phyloP scores from a whole-genome alignment of 495 filamentous ascomycete species.

The Penicillium goetzii region DNA sequence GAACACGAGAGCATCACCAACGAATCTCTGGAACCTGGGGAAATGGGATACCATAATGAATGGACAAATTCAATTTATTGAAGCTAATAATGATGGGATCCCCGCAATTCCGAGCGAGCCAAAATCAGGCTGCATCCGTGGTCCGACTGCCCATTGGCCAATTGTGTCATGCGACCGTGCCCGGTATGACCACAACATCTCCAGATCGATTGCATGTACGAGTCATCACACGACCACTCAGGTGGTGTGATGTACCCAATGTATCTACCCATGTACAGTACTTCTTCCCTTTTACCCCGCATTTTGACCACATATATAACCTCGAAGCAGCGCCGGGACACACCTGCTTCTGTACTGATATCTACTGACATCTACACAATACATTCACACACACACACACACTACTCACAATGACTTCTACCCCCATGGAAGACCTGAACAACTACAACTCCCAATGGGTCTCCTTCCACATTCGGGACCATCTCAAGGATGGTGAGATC shows the following conservation, averaged over 20 bases:
- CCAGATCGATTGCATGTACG: slow-evolving; percentile 14
- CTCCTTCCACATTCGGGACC: slow-evolving; percentile 45
- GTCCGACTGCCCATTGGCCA: not conserved
- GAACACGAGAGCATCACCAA: not conserved
- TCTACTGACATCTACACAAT: not conserved
- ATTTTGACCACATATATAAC: slow-evolving; percentile 9
- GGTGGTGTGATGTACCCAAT: not conserved
- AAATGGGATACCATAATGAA: not conserved
- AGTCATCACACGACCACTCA: slow-evolving; percentile 16
- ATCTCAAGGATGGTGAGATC: slow-evolving; percentile 37
- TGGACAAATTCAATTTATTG: not conserved
- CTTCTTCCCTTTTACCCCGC: slow-evolving; percentile 1
- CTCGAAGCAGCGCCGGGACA: not conserved
- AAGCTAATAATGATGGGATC: not conserved
- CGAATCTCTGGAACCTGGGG: not conserved
- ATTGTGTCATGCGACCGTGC: not conserved
- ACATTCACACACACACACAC: slow-evolving; percentile 5
- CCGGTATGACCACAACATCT: slow-evolving; percentile 10
- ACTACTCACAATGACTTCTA: slow-evolving; percentile 9
- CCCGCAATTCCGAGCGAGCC: not conserved
- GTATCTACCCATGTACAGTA: not conserved
- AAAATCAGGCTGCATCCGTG: not conserved
- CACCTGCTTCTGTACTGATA: not conserved
- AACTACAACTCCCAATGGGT: slow-evolving; percentile 45
- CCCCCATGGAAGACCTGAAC: slow-evolving; percentile 8